Conservation (phyloP, 345 rosid species). For the Hibiscus mutabilis region DNA sequence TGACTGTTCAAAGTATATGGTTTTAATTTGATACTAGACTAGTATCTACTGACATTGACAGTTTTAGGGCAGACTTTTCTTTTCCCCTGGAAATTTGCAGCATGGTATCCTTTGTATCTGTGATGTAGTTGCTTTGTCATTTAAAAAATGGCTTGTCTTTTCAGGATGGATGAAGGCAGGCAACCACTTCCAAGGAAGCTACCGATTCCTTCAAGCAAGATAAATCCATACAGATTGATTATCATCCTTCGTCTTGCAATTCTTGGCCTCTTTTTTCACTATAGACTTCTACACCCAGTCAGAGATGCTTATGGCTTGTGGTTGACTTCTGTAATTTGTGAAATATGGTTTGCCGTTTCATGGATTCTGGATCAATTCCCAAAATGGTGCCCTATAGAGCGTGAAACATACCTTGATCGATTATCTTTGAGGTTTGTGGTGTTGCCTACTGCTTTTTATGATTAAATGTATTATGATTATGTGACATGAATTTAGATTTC, state of each 20-base stretch:
- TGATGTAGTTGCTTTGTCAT: too few species aligned
- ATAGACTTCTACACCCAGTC: constrained; percentile 90
- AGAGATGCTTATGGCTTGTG: constrained; percentile 83
- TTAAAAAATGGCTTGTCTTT: constrained; percentile 15
- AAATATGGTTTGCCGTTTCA: constrained; percentile 95
- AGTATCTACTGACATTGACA: too few species aligned
- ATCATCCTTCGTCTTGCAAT: constrained; percentile 77
- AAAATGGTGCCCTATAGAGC: constrained; percentile 80
- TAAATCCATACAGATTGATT: constrained; percentile 85
- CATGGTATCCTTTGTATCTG: too few species aligned
- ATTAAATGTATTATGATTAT: constrained; percentile 1
- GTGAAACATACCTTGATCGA: constrained; percentile 95
- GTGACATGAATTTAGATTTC: not conserved
- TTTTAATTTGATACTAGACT: too few species aligned
- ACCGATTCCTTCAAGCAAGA: constrained; percentile 91
- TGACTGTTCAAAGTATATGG: too few species aligned
- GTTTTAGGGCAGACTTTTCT: too few species aligned
- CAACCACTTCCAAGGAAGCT: constrained; percentile 97
- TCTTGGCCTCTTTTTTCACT: constrained; percentile 88
- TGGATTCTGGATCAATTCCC: constrained; percentile 99
- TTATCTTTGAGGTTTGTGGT: constrained; percentile 72
- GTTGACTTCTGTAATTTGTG: constrained; percentile 95
- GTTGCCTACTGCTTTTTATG: not conserved
- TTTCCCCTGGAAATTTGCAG: too few species aligned
- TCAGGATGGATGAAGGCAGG: constrained; percentile 99